Base-by-base conservation (phyloP, 352 stramenopile species). In the Phytophthora tentaculata region DNA sequence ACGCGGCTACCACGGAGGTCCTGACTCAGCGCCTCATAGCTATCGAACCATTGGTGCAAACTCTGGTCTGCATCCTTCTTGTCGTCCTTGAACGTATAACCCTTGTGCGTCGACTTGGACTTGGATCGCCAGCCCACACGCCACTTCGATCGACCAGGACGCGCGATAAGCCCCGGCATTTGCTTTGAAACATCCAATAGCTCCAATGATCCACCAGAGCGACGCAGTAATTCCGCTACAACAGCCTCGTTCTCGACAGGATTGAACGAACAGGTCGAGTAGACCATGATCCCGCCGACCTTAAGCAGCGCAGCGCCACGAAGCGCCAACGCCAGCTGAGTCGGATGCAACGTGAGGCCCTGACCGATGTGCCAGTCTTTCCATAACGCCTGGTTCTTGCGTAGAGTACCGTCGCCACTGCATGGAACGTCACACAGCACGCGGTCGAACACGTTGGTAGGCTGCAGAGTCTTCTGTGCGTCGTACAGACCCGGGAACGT, bases 241-340 rank as follows among this genome's bases (percentile, higher is more conserved):
- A 99, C 77, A 5, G 98, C 98, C 77, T 99, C 98, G 78, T 99
- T 92, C 82, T 99, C 98, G 12, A 99, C 86, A 12, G 98, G 97
- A 81, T 99, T 99, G 68, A 99, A 91, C 44, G 91, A 99, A 66
- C 98, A 99, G 45, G 96, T 98, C 28, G 91, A 98, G 73, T 98
- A 99, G 3, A 98, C 96, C 87, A 99, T 96, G 16, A 86, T 73
- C 17, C 96, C 96, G 22, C 92, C 94, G 26, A 97, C 70, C 58
- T 92, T 93, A 2, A 99, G 76, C 22, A 99, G 69, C 22, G 93
- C 80, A 22, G 97, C 86, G 10, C 94, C 95, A 23, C 97, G 88
- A 45, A 93, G 66, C 6, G 97, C 92, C 47, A 99, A 97, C 5
- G 83, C 69, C 12, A 99, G 59, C 76, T 99, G 98, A 57, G 97